These are phyloP conservation scores for Carpinus viminea DNA, from an alignment of 306 rosid genomes.

Conservation along the genomic window DNA sequence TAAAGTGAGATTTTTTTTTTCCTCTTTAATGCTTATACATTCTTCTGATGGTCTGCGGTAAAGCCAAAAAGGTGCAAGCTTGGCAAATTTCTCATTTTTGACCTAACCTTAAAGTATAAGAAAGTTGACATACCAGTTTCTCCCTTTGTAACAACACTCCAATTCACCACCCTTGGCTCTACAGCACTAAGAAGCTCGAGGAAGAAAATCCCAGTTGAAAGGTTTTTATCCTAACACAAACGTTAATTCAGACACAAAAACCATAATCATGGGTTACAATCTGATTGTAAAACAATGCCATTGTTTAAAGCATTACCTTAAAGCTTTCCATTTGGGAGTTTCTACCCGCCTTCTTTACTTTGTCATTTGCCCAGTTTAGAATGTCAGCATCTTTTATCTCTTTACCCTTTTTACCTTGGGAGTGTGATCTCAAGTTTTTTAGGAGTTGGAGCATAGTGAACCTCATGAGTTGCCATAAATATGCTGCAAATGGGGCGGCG, in stretches of 20 bases:
- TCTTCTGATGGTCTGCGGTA: conserved; percentile 13
- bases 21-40: conserved; percentile 11
- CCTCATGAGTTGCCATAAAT: conserved; percentile 97
- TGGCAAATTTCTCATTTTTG: conserved; percentile 16
- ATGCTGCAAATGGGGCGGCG: conserved; percentile 54
- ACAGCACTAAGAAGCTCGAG: conserved; percentile 95
- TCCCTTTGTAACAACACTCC: conserved; percentile 95
- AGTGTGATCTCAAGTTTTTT: conserved; percentile 88
- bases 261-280: conserved; percentile 5
- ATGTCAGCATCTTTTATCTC: conserved; percentile 93
- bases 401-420: conserved; percentile 76
- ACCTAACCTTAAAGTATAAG: neutral
- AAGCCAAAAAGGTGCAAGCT: conserved; percentile 20
- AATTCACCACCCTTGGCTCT: conserved; percentile 97
- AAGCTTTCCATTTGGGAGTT: conserved; percentile 87
- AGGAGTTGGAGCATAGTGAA: conserved; percentile 93
- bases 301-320: conserved; percentile 61
- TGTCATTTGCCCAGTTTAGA: conserved; percentile 88
- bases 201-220: conserved; percentile 87
- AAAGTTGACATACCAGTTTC: conserved; percentile 71
- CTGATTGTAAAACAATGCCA: neutral
- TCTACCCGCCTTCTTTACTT: conserved; percentile 79
- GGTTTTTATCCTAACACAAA: conserved; percentile 74
- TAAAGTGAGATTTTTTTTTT: conserved; percentile 13
- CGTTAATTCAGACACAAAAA: conserved; percentile 21